These are phyloP conservation scores for Spizellomyces punctatus DNA, from an alignment of 192 early-diverging fungal genomes.

Conservation along the genomic window DNA sequence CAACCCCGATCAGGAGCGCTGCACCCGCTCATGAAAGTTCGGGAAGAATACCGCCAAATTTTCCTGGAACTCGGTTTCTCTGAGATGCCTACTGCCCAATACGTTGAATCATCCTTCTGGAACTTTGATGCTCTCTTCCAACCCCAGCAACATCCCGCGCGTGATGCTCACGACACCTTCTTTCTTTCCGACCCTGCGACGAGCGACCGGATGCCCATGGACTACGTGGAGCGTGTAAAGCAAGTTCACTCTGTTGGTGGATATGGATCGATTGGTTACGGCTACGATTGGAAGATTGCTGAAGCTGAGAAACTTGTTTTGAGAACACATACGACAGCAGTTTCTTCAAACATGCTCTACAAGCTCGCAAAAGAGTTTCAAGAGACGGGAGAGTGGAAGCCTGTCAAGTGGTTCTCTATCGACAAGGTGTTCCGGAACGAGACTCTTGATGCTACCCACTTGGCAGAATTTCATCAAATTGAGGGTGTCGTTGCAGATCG, in stretches of 20 bases:
- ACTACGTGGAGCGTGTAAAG: constrained; percentile 91
- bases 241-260: constrained; percentile 91
- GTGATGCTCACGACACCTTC: constrained; percentile 64
- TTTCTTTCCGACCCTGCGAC: constrained; percentile 70
- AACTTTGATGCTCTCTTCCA: constrained; percentile 99
- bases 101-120: constrained; percentile 98
- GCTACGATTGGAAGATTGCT: constrained; percentile 87
- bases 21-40: constrained; percentile 98
- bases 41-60: constrained; percentile 97
- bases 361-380: constrained; percentile 77
- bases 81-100: constrained; percentile 98
- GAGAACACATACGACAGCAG: constrained; percentile 96
- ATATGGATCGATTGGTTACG: constrained; percentile 88
- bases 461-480: constrained; percentile 99
- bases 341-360: constrained; percentile 90
- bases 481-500: constrained; percentile 98
- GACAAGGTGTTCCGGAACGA: constrained; percentile 99
- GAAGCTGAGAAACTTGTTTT: constrained; percentile 93
- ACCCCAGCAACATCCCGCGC: constrained; percentile 95
- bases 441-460: constrained; percentile 94
- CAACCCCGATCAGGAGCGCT: constrained; percentile 83
- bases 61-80: constrained; percentile 98
- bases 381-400: constrained; percentile 71
- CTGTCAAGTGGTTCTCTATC: constrained; percentile 99
- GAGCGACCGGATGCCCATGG: constrained; percentile 74